These are phyloP conservation scores for Chlamydomonas incerta DNA, from an alignment of 139 green algal species.

Conservation along the genomic window DNA sequence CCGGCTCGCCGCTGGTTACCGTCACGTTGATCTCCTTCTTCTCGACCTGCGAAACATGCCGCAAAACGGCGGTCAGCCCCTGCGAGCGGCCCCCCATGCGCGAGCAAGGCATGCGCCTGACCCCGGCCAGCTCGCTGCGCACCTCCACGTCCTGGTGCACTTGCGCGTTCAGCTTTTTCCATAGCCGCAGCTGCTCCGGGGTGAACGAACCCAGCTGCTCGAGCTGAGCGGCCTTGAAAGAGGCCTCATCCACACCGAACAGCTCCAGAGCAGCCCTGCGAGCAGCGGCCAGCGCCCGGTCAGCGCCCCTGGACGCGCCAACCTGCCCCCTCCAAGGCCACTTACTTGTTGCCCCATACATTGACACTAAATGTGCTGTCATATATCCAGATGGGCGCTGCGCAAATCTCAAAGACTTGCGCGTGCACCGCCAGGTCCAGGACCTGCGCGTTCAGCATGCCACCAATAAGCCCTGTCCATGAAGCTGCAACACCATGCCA, in stretches of 20 bases:
- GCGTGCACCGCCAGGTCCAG: slow-evolving; percentile 35
- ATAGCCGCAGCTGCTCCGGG: slow-evolving; percentile 21
- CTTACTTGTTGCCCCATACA: slow-evolving; percentile 65
- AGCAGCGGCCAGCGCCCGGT: too few species aligned
- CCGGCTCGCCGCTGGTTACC: slow-evolving; percentile 23
- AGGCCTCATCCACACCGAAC: slow-evolving; percentile 36
- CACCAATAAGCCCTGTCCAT: not conserved
- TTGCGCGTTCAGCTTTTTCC: slow-evolving; percentile 47
- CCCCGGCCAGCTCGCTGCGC: not conserved
- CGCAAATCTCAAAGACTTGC: slow-evolving; percentile 48
- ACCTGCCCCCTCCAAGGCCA: not conserved
- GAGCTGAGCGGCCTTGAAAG: slow-evolving; percentile 49
- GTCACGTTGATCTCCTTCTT: slow-evolving; percentile 46
- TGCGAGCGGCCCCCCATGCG: too few species aligned
- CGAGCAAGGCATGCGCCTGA: not conserved
- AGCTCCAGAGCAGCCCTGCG: slow-evolving; percentile 56
- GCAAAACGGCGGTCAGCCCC: not conserved
- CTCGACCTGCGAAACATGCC: slow-evolving; percentile 31
- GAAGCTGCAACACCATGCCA: not conserved
- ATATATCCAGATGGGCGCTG: slow-evolving; percentile 57
- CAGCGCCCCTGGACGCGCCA: not conserved
- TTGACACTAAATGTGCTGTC: slow-evolving; percentile 51
- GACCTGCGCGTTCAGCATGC: not conserved
- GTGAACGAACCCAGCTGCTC: slow-evolving; percentile 29
- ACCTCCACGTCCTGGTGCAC: slow-evolving; percentile 50